Evolutionary conservation across 2,329 filamentous ascomycete species (phyloP).

Genomic region (Tympanopsis confertula): DNA sequence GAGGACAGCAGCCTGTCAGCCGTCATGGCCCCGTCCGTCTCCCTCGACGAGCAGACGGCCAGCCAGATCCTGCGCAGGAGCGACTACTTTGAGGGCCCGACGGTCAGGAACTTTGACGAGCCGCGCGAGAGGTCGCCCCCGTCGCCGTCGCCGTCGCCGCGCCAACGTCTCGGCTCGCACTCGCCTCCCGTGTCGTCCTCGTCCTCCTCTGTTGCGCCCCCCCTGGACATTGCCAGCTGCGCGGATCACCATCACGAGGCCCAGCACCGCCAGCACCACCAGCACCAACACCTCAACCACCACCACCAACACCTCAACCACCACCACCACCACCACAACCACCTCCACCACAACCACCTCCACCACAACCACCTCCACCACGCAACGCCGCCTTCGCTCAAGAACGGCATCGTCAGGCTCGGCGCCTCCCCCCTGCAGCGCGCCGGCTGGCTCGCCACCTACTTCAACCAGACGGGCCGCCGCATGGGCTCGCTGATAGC

Average conservation of each 20-base stretch:
- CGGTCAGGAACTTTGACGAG: slow-evolving; percentile 37
- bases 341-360: slow-evolving; percentile 10
- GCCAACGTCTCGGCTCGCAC: too few relatives aligned
- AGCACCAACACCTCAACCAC: slow-evolving; percentile 24
- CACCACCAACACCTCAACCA: not conserved
- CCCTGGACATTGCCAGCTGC: not conserved
- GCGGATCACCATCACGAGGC: not conserved
- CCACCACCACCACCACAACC: not conserved
- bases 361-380: slow-evolving; percentile 23
- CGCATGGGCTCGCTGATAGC: slow-evolving; percentile 74
- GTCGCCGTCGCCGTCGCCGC: slow-evolving; percentile 4
- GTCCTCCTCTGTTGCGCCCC: too few relatives aligned
- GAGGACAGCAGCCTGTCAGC: slow-evolving; percentile 63
- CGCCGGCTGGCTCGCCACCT: slow-evolving; percentile 72
- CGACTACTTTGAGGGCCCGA: slow-evolving; percentile 76
- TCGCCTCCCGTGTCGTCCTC: too few relatives aligned
- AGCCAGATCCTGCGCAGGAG: slow-evolving; percentile 84
- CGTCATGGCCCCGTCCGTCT: slow-evolving; percentile 56
- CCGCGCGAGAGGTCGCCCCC: slow-evolving; percentile 3
- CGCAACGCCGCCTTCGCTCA: not conserved
- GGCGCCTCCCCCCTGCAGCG: slow-evolving; percentile 72
- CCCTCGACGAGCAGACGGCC: slow-evolving; percentile 68
- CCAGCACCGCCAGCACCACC: slow-evolving; percentile 12
- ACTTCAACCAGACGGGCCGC: slow-evolving; percentile 66
- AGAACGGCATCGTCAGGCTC: slow-evolving; percentile 7